Evolutionary conservation across 192 early-diverging fungal genomes (phyloP).

Genomic region (Coemansia sp.): DNA sequence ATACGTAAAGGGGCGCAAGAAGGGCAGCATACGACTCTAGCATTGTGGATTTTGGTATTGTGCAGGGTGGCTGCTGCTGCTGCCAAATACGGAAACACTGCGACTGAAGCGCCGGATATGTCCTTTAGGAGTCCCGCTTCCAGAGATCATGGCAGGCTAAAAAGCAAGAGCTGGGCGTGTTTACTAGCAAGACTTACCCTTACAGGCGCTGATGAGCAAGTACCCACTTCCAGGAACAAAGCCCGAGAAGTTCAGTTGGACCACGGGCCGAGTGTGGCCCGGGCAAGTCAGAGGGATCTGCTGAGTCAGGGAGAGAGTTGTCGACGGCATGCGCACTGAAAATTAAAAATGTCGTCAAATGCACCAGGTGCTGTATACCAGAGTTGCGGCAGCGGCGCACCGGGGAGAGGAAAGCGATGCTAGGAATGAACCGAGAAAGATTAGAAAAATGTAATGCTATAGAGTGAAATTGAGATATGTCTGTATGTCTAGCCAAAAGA

Average conservation of each 20-base stretch:
- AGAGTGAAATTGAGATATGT: not conserved
- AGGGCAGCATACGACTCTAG: not conserved
- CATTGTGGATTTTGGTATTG: not conserved
- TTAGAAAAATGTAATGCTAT: slow-evolving; percentile 8
- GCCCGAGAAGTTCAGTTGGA: slow-evolving; percentile 79
- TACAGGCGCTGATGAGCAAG: slow-evolving; percentile 85
- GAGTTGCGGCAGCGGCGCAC: not conserved
- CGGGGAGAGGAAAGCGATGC: no score
- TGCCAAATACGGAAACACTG: not conserved
- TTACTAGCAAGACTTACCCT: slow-evolving; percentile 41
- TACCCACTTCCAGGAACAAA: slow-evolving; percentile 69
- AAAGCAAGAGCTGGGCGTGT: not conserved
- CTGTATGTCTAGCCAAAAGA: no score
- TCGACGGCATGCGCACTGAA: slow-evolving; percentile 25
- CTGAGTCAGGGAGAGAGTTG: slow-evolving; percentile 26
- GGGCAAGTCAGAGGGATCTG: slow-evolving; percentile 82
- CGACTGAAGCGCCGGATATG: no score
- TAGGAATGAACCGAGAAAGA: not conserved
- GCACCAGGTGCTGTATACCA: not conserved
- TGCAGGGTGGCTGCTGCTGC: not conserved
- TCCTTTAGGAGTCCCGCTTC: no score
- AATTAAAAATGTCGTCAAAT: slow-evolving; percentile 14
- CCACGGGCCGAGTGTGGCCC: slow-evolving; percentile 87
- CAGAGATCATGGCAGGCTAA: not conserved
- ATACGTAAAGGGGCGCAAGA: not conserved